These are phyloP conservation scores for Eucalyptus cloeziana DNA, from an alignment of 345 rosid species.

Conservation along the genomic window DNA sequence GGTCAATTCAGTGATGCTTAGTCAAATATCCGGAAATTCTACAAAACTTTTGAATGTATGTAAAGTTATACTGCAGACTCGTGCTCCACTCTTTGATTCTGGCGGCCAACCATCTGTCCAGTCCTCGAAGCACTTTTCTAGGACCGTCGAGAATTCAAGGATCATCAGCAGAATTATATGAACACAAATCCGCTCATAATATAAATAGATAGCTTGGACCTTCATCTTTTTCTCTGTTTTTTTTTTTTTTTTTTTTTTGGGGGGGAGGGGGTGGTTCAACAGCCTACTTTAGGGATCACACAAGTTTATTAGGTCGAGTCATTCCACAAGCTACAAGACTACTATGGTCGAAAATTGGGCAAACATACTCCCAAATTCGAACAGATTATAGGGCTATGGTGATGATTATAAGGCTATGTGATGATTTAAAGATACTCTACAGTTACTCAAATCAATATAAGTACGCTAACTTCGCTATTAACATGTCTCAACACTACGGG, in stretches of 20 bases:
- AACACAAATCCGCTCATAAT: background rate
- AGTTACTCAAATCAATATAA: background rate
- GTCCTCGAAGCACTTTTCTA: background rate
- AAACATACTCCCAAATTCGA: background rate
- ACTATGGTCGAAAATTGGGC: background rate
- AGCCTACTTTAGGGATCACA: background rate
- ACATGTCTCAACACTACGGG: background rate
- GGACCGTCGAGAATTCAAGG: background rate
- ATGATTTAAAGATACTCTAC: background rate
- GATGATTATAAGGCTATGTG: background rate
- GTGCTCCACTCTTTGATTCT: background rate
- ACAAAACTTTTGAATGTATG: background rate
- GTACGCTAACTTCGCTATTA: background rate
- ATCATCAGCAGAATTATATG: background rate
- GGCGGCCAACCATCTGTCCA: background rate
- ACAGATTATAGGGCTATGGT: background rate
- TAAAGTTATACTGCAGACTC: background rate
- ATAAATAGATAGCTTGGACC: background rate
- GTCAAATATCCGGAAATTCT: background rate
- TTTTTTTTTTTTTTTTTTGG: too few species aligned
- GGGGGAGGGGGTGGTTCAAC: accelerated
- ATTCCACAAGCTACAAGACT: background rate
- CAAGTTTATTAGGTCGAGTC: background rate
- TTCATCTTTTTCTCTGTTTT: background rate
- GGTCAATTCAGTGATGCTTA: background rate